Conservation (phyloP, 257 asterid genomes). For the Rehmannia glutinosa region DNA sequence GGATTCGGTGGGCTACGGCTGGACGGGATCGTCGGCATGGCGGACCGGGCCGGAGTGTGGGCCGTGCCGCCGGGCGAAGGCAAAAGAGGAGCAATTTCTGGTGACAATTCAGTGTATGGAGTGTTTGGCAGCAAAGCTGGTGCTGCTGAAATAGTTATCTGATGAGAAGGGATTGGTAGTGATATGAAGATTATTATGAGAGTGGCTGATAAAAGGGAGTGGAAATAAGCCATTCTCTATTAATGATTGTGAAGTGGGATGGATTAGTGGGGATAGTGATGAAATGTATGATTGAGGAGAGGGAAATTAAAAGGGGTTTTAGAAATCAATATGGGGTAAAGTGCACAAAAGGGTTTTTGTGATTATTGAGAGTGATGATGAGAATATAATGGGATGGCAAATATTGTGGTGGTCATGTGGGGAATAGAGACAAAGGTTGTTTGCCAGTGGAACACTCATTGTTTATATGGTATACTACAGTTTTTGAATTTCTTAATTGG, state of each 20-base stretch:
- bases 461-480: too few species aligned
- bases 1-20: constrained; percentile 48
- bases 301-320: neutral
- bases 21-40: constrained; percentile 61
- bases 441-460: too few species aligned
- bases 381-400: constrained; percentile 22
- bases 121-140: constrained; percentile 42
- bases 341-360: constrained; percentile 22
- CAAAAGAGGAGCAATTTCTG: constrained; percentile 63
- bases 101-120: constrained; percentile 41
- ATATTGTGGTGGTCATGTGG: constrained; percentile 32
- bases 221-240: constrained; percentile 29
- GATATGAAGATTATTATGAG: constrained; percentile 13
- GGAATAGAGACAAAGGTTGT: constrained; percentile 25
- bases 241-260: constrained; percentile 25
- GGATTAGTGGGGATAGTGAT: neutral
- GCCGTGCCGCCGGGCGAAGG: constrained; percentile 47
- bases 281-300: constrained; percentile 14
- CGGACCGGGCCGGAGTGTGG: constrained; percentile 23
- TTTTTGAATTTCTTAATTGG: too few species aligned
- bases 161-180: constrained; percentile 28
- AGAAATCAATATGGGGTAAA: constrained; percentile 38
- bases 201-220: constrained; percentile 19
- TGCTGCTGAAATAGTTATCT: constrained; percentile 29
- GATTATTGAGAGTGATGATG: constrained; percentile 33